A percentile compares a stretch with the other conserved stretches of the same genome.
These are phyloP conservation scores for Casuarina cunninghamiana DNA, from an alignment of 306 rosid species.

Conservation along the genomic window DNA sequence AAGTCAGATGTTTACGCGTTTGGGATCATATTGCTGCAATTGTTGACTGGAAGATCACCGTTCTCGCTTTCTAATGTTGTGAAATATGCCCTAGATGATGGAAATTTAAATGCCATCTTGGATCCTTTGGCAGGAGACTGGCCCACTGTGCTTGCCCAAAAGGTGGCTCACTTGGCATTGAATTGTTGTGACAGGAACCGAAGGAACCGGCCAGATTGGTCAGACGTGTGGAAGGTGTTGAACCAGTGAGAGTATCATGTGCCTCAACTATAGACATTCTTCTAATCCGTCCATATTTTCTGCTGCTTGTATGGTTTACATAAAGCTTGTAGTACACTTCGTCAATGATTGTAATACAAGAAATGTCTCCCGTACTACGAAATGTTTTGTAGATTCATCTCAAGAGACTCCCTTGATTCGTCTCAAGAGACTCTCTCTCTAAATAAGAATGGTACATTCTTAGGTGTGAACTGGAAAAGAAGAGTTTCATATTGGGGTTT, in stretches of 20 bases:
- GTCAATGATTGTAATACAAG: too few species aligned
- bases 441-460: too few species aligned
- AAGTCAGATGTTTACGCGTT: conserved; percentile 60
- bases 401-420: too few species aligned
- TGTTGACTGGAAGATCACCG: conserved; percentile 47
- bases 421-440: too few species aligned
- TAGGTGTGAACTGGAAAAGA: too few species aligned
- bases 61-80: conserved; percentile 27
- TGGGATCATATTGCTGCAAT: conserved; percentile 46
- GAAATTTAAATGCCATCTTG: conserved; percentile 36
- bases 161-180: conserved; percentile 45
- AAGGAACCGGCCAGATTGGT: conserved; percentile 45
- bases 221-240: conserved; percentile 55
- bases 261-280: neutral
- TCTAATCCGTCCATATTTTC: too few species aligned
- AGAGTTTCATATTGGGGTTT: too few species aligned
- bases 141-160: conserved; percentile 53
- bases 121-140: conserved; percentile 62
- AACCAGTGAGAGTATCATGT: conserved; percentile 46
- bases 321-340: too few species aligned
- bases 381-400: too few species aligned
- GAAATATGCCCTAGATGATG: conserved; percentile 33
- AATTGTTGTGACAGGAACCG: conserved; percentile 52
- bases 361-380: too few species aligned
- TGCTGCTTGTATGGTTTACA: too few species aligned